Evolutionary conservation across 768 basidiomycete species (phyloP), one percentile per base, ranked within the genome.

Genomic region (Lentinula lateritia): DNA sequence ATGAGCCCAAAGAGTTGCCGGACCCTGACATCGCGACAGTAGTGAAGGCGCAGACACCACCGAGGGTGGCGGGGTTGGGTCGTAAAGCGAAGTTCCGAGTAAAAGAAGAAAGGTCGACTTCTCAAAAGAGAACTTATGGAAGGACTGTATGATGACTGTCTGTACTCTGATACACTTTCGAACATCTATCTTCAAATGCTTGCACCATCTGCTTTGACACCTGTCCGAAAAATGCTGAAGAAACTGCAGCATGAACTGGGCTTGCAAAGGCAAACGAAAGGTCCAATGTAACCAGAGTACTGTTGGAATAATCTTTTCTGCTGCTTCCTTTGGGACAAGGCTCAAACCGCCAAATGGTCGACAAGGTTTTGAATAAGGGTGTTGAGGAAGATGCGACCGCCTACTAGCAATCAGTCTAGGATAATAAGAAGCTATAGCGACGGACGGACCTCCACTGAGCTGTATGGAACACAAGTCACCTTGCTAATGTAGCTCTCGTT

Each of bases 151-250:
- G 41, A 43, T 32, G 46, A 9, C 69, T 74, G 83, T 55, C 69
- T 77, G 73, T 18, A 70, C 70, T 5, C 92, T 90, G 18, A 67
- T 94, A 95, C 5, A 96, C 77, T 55, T 81, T 76, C 60, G 79
- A 50, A 72, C 93, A 96, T 32, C 95, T 83, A 64, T 88, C 80
- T 75, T 98, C 95, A 67, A 99, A 99, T 1, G 95, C 95, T 58
- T 88, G 77, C 23, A 98, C 88, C 93, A 97, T 98, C 74, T 89
- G 80, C 66, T 84, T 84, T 3, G 92, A 91, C 5, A 97, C 88
- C 69, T 90, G 86, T 8, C 90, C 90, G 70, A 98, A 92, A 71
- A 98, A 94, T 3, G 86, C 77, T 20, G 87, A 81, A 4, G 92
- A 91, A n/a, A 95, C 80, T 5, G 86, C 82, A 2, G 92, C 89